phyloP scores from a whole-genome alignment of 441 rosid species.

The Gossypium schwendimanii region DNA sequence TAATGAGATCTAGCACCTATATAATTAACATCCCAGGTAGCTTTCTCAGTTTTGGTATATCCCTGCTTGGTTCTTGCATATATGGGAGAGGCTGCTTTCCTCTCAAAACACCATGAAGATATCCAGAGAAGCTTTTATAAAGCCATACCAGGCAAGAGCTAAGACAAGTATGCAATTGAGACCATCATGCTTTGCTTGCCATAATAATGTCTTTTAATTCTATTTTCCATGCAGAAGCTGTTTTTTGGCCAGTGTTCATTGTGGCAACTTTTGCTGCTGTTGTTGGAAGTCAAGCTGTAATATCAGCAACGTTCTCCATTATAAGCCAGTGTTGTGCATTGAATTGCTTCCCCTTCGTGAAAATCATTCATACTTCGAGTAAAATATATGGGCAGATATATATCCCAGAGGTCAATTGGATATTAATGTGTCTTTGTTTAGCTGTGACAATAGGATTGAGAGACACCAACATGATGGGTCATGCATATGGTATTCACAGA shows the following conservation, averaged over 20 bases:
- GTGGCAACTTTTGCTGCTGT: conserved; percentile 68
- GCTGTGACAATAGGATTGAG: conserved; percentile 57
- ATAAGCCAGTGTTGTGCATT: conserved; percentile 67
- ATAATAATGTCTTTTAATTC: neutral
- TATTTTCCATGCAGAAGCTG: conserved; percentile 38
- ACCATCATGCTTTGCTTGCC: neutral
- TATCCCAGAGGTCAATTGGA: conserved; percentile 76
- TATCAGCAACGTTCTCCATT: conserved; percentile 75
- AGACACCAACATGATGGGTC: conserved; percentile 65
- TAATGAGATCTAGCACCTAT: neutral
- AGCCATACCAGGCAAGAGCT: conserved; percentile 64
- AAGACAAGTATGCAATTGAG: neutral
- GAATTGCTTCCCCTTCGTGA: conserved; percentile 64
- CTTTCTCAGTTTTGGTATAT: conserved; percentile 54
- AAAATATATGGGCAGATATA: conserved; percentile 63
- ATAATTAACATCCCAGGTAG: conserved; percentile 30
- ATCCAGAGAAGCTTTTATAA: conserved; percentile 73
- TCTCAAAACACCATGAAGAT: conserved; percentile 60
- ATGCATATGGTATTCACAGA: conserved; percentile 46
- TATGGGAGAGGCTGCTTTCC: conserved; percentile 74
- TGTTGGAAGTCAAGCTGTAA: conserved; percentile 75
- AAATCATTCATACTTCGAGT: conserved; percentile 61
- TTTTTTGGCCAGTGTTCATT: conserved; percentile 74
- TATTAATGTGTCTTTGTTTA: conserved; percentile 58
- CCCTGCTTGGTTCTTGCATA: conserved; percentile 66